Evolutionary conservation across 2,329 filamentous ascomycete genomes (phyloP).

Genomic region (Fusarium pininemorale): DNA sequence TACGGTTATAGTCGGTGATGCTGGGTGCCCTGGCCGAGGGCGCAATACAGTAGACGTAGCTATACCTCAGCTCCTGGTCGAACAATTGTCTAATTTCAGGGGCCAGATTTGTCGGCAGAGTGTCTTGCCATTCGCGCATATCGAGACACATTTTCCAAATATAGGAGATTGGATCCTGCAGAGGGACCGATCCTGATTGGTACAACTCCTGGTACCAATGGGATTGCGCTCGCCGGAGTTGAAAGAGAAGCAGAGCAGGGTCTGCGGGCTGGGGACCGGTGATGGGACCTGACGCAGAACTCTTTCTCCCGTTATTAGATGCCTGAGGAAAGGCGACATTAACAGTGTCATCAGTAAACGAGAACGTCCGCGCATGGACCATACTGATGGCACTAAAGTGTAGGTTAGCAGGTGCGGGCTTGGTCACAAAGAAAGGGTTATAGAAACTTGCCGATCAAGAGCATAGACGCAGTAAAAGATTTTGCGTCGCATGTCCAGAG

Average conservation of each 20-base stretch:
- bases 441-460: constrained; percentile 76
- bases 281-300: constrained; percentile 54
- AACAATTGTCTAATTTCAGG: constrained; percentile 78
- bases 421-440: neutral
- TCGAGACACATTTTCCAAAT: constrained; percentile 80
- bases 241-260: constrained; percentile 80
- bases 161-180: constrained; percentile 74
- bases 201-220: constrained; percentile 90
- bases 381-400: constrained; percentile 79
- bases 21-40: constrained; percentile 78
- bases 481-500: constrained; percentile 79
- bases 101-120: constrained; percentile 73
- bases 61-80: constrained; percentile 89
- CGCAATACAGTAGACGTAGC: constrained; percentile 88
- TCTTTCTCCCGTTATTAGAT: constrained; percentile 53
- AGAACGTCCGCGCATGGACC: constrained; percentile 87
- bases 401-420: constrained; percentile 29
- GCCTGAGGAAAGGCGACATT: constrained; percentile 79
- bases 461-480: constrained; percentile 93
- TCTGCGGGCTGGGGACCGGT: constrained; percentile 64
- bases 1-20: constrained; percentile 79
- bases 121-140: constrained; percentile 83
- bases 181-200: constrained; percentile 75
- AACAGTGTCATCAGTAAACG: constrained; percentile 89
- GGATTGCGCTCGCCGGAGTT: constrained; percentile 86